These are phyloP conservation scores for Ensete glaucum DNA, from an alignment of 176 grass and related monocot genomes.

Conservation along the genomic window DNA sequence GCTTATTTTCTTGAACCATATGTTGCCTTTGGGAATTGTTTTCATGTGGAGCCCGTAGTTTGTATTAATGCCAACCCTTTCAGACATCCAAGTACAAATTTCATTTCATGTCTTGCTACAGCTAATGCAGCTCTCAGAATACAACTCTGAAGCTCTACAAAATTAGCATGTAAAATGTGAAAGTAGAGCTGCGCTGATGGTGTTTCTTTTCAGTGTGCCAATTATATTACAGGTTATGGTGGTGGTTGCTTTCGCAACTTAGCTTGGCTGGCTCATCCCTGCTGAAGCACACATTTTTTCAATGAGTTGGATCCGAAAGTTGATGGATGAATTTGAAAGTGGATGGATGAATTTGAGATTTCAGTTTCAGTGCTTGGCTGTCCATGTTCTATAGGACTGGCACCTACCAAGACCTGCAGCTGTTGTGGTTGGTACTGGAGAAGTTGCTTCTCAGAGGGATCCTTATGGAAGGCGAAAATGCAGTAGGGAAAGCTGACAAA, in stretches of 20 bases:
- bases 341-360: slow-evolving; percentile 48
- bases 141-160: background rate
- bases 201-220: background rate
- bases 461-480: slow-evolving; percentile 93
- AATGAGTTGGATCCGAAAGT: slow-evolving; percentile 62
- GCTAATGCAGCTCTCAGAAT: background rate
- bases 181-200: background rate
- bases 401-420: slow-evolving; percentile 62
- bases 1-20: background rate
- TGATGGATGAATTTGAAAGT: slow-evolving; percentile 46
- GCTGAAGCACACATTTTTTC: slow-evolving; percentile 64
- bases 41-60: background rate
- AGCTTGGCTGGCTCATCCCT: slow-evolving; percentile 76
- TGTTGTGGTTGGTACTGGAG: slow-evolving; percentile 98
- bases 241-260: slow-evolving; percentile 71
- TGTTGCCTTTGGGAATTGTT: background rate
- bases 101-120: background rate
- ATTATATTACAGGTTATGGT: slow-evolving; percentile 50
- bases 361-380: slow-evolving; percentile 91
- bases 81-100: background rate
- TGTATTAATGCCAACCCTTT: background rate
- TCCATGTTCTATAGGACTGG: slow-evolving; percentile 87
- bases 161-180: background rate
- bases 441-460: slow-evolving; percentile 89
- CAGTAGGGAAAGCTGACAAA: slow-evolving; percentile 95